Conservation (phyloP, 2,329 filamentous ascomycete genomes). For the Ophiostoma populinum region DNA sequence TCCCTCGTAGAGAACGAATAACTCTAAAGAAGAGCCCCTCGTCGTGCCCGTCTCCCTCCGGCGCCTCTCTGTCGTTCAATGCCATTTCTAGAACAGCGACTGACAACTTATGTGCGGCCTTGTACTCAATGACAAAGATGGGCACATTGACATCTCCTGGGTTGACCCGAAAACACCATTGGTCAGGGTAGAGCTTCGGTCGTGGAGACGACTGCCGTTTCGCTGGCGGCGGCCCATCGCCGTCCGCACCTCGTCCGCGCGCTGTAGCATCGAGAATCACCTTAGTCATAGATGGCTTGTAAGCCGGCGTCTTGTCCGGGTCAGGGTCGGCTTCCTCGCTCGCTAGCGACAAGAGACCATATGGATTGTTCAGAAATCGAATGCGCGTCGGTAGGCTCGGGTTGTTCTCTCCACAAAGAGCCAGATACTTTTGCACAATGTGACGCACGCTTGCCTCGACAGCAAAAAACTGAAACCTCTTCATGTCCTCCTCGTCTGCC, state of each 20-base stretch:
- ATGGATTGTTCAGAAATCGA: not conserved
- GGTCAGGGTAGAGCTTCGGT: not conserved
- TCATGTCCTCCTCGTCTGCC: not conserved
- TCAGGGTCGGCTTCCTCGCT: not conserved
- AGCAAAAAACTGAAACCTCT: not conserved
- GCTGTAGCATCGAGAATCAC: not conserved
- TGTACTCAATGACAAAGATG: conserved; percentile 3
- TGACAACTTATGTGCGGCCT: not conserved
- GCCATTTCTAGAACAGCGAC: too few species aligned
- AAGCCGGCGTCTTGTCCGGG: not conserved
- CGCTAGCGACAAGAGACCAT: not conserved
- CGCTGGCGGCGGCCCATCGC: not conserved
- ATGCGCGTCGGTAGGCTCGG: too few species aligned
- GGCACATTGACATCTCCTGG: not conserved
- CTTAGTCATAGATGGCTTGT: not conserved
- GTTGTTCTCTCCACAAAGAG: not conserved
- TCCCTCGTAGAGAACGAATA: too few species aligned
- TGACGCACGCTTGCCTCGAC: not conserved
- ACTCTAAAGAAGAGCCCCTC: too few species aligned
- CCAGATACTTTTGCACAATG: not conserved
- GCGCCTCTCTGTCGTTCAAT: too few species aligned
- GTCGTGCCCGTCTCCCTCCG: too few species aligned
- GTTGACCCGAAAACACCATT: conserved; percentile 1
- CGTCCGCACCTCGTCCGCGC: not conserved
- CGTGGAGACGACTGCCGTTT: not conserved